A percentile compares a stretch with the other conserved stretches of the same genome.
Conservation (phyloP, 2,329 filamentous ascomycete species). For the Fusarium denticulatum region DNA sequence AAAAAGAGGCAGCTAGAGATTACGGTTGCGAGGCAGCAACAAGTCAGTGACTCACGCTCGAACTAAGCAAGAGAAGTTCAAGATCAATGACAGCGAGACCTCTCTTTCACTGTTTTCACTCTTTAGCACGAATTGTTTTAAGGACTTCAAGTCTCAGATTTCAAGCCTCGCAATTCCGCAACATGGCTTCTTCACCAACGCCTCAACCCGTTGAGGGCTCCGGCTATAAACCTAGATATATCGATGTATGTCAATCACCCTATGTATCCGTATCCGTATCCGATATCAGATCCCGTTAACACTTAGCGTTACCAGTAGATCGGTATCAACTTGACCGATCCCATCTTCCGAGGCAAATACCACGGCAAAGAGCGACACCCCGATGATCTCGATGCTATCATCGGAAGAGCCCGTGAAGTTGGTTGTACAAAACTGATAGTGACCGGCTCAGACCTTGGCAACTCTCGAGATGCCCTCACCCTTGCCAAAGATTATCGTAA, state of each 20-base stretch:
- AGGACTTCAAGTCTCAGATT: conserved; percentile 6
- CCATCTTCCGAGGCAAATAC: conserved; percentile 86
- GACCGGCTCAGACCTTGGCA: conserved; percentile 86
- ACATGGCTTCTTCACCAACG: conserved; percentile 44
- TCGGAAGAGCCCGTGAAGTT: conserved; percentile 79
- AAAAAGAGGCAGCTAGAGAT: conserved; percentile 14
- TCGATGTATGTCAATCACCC: conserved; percentile 62
- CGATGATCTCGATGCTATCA: conserved; percentile 77
- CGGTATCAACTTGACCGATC: conserved; percentile 95
- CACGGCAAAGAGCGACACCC: conserved; percentile 81
- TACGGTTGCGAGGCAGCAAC: conserved; percentile 25
- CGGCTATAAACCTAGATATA: conserved; percentile 61
- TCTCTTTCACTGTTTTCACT: conserved; percentile 24
- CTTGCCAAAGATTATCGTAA: conserved; percentile 79
- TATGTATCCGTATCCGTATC: neutral
- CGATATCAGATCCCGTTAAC: conserved; percentile 27
- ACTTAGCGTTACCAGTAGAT: conserved; percentile 61
- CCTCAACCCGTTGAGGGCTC: conserved; percentile 25
- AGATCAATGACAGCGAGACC: conserved; percentile 39
- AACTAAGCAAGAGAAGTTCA: neutral
- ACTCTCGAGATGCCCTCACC: conserved; percentile 78
- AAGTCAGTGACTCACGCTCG: conserved; percentile 24
- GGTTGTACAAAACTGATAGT: conserved; percentile 93
- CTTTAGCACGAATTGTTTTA: neutral
- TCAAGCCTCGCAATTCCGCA: conserved; percentile 19